A percentile compares a stretch with the other conserved stretches of the same genome.
Evolutionary conservation across 2,329 filamentous ascomycete genomes (phyloP).

Genomic region (Cylindrodendrum hubeiense): DNA sequence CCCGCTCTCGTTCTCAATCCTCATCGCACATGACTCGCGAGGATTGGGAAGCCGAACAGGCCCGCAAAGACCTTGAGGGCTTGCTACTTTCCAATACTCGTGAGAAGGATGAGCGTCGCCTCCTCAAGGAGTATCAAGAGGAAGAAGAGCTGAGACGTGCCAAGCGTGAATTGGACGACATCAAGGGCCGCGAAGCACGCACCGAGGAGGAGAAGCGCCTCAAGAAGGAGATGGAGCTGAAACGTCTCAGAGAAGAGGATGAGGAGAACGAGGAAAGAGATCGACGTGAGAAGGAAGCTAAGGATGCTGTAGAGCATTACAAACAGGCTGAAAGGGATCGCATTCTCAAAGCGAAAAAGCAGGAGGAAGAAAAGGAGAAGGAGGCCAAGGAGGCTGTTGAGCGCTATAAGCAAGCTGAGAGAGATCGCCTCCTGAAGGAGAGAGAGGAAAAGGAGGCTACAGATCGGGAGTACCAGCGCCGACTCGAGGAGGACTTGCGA

Average conservation of each 20-base stretch:
- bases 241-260: constrained; percentile 63
- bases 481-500: constrained; percentile 69
- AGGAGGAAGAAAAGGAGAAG: constrained; percentile 63
- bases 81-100: constrained; percentile 38
- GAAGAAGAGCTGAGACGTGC: constrained; percentile 64
- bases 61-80: constrained; percentile 40
- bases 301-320: constrained; percentile 64
- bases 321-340: constrained; percentile 60
- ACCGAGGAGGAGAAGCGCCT: constrained; percentile 64
- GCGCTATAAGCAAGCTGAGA: constrained; percentile 62
- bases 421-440: constrained; percentile 58
- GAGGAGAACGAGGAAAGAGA: constrained; percentile 48
- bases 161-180: constrained; percentile 61
- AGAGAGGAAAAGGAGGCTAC: constrained; percentile 59
- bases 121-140: constrained; percentile 56
- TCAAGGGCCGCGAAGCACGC: constrained; percentile 59
- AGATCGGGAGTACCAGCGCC: constrained; percentile 62
- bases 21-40: constrained; percentile 57
- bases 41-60: constrained; percentile 52
- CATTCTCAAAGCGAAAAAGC: constrained; percentile 59
- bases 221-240: constrained; percentile 63
- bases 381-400: constrained; percentile 64
- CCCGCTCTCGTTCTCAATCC: constrained; percentile 48
- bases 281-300: constrained; percentile 60
- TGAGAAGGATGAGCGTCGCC: constrained; percentile 52